Conservation (phyloP, 371 early-diverging fungal genomes). For the Lichtheimia ramosa region DNA sequence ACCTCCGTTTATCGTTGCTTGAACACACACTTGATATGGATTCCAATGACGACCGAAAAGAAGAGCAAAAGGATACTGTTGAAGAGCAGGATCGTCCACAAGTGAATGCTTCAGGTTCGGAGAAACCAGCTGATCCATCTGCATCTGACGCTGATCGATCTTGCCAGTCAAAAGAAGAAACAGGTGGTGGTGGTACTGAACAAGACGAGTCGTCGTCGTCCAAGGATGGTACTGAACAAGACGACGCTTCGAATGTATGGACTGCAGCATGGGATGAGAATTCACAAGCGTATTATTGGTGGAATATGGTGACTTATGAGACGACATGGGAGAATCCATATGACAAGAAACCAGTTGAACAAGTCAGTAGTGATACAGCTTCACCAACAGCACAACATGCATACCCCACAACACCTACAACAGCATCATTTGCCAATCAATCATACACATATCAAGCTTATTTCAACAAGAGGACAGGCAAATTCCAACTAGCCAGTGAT, state of each 20-base stretch:
- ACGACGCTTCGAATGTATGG: slow-evolving; percentile 31
- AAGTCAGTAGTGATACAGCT: background rate
- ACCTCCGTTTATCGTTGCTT: too few species aligned
- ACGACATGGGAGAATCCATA: slow-evolving; percentile 53
- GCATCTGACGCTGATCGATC: slow-evolving; percentile 14
- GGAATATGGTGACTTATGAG: slow-evolving; percentile 62
- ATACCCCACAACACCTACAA: slow-evolving; percentile 17
- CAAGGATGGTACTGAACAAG: background rate
- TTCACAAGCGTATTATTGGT: slow-evolving; percentile 58
- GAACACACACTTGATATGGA: too few species aligned
- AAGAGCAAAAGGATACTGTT: background rate
- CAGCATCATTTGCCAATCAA: background rate
- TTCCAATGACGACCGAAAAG: background rate
- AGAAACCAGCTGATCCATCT: slow-evolving; percentile 10
- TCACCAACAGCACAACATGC: background rate
- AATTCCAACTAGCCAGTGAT: slow-evolving; percentile 45
- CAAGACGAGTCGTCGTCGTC: too few species aligned
- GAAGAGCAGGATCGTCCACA: background rate
- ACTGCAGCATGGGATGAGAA: slow-evolving; percentile 55
- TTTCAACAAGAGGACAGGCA: slow-evolving; percentile 54
- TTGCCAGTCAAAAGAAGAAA: slow-evolving; percentile 5
- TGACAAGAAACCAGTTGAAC: slow-evolving; percentile 2
- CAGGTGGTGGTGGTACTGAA: background rate
- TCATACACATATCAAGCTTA: slow-evolving; percentile 44
- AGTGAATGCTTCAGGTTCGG: slow-evolving; percentile 11